Evolutionary conservation across 148 eudicot genomes (phyloP).

Genomic region (Selenicereus undatus): DNA sequence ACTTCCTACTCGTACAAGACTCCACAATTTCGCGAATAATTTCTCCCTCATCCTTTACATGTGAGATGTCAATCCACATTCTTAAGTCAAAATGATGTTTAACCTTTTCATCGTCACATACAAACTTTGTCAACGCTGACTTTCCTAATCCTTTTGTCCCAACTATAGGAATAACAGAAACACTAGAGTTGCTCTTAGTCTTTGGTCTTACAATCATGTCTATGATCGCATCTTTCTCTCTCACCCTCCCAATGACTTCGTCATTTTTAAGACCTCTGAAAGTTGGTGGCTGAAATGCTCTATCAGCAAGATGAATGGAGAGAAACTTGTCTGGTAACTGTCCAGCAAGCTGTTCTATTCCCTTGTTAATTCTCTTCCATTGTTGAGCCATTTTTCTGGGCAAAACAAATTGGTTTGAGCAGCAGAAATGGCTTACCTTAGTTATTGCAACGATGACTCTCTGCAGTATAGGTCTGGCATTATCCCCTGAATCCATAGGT

Average conservation of each 20-base stretch:
- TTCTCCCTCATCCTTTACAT: slow-evolving; percentile 12
- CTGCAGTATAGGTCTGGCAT: background rate
- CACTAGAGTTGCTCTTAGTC: background rate
- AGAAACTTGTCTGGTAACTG: background rate
- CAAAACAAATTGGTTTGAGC: background rate
- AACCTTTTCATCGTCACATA: slow-evolving; percentile 23
- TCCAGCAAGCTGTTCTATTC: background rate
- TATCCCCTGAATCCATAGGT: background rate
- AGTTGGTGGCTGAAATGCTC: background rate
- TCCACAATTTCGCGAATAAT: slow-evolving; percentile 23
- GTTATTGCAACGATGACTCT: background rate
- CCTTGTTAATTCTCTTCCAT: background rate
- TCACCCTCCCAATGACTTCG: background rate
- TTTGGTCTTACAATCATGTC: slow-evolving; percentile 12
- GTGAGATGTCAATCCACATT: slow-evolving; percentile 25
- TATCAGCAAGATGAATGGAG: background rate
- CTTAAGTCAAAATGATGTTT: slow-evolving; percentile 25
- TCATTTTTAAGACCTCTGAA: background rate
- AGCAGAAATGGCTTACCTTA: slow-evolving; percentile 13
- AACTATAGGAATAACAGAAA: slow-evolving; percentile 16
- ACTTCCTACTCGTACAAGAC: slow-evolving; percentile 20
- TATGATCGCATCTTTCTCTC: slow-evolving; percentile 14
- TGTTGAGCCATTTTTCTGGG: background rate
- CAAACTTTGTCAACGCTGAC: slow-evolving; percentile 20
- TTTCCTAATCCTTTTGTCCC: slow-evolving; percentile 27